A percentile compares a stretch with the other conserved stretches of the same genome.
Conservation (phyloP, 768 basidiomycete genomes). For the Leccinum subgranulosum region DNA sequence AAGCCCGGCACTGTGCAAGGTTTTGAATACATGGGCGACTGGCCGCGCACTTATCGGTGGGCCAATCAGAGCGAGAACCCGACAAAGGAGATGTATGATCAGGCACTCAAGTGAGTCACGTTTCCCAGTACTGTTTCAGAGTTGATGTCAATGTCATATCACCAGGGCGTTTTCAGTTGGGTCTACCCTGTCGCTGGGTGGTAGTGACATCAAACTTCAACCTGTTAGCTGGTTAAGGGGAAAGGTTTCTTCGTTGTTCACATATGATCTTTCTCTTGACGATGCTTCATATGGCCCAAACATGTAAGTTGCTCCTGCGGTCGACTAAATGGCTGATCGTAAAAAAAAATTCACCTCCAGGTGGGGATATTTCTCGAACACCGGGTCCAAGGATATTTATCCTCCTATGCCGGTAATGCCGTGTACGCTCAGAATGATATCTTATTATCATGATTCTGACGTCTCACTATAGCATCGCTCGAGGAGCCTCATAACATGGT, state of each 20-base stretch:
- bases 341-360: background rate
- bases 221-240: constrained; percentile 16
- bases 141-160: background rate
- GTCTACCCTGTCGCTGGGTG: background rate
- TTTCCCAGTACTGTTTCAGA: too few species aligned
- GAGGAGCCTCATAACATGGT: constrained; percentile 21
- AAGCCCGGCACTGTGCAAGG: background rate
- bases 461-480: constrained; percentile 5
- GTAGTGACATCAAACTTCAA: fast-evolving
- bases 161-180: constrained; percentile 9
- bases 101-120: constrained; percentile 9
- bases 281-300: constrained; percentile 14
- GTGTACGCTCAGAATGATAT: background rate
- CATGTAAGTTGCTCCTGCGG: constrained; percentile 5
- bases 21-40: constrained; percentile 5
- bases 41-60: constrained; percentile 19
- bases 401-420: constrained; percentile 6
- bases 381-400: background rate
- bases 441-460: background rate
- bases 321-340: background rate
- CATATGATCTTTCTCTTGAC: constrained; percentile 8
- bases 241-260: constrained; percentile 15
- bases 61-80: background rate
- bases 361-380: constrained; percentile 19
- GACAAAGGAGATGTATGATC: constrained; percentile 10